These are phyloP conservation scores for Spatholobus suberectus DNA, from an alignment of 306 rosid genomes.

Conservation along the genomic window DNA sequence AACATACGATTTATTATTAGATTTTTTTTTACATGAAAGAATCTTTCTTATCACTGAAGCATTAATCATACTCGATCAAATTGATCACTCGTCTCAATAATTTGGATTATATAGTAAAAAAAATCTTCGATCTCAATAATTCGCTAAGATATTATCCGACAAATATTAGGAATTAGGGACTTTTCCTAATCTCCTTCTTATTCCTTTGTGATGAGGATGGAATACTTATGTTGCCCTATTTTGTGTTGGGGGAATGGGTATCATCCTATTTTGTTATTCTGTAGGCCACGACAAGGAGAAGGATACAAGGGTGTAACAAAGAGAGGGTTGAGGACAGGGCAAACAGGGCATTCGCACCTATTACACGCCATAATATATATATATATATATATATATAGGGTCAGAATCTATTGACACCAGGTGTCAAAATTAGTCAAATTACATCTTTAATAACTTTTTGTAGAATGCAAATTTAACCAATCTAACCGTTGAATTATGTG, in stretches of 20 bases:
- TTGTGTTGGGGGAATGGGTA: not conserved
- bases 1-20: not conserved
- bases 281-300: not conserved
- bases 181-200: not conserved
- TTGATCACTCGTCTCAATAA: not conserved
- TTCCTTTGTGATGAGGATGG: not conserved
- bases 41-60: not conserved
- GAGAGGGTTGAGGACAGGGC: not conserved
- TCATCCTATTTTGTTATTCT: not conserved
- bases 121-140: not conserved
- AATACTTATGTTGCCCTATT: not conserved
- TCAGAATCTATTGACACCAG: no score
- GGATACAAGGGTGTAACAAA: not conserved
- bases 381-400: no score
- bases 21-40: not conserved
- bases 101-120: not conserved
- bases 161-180: not conserved
- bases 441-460: no score
- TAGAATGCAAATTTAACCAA: no score
- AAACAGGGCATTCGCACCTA: not conserved
- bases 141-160: not conserved
- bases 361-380: no score
- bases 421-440: no score
- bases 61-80: not conserved
- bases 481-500: no score